phyloP scores from a whole-genome alignment of 768 basidiomycete genomes.

The Suillus weaverae region DNA sequence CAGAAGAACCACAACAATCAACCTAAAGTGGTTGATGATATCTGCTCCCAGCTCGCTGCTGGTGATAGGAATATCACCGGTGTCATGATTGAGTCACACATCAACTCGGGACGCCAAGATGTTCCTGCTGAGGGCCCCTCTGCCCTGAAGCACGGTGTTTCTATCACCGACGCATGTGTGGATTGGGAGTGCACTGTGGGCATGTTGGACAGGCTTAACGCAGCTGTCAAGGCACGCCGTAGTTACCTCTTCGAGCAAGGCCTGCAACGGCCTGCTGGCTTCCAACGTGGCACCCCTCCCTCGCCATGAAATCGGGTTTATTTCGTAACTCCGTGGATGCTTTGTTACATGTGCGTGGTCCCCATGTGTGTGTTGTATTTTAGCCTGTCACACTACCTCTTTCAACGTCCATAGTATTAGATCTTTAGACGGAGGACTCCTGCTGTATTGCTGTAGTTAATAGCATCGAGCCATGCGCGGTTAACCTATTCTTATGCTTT shows the following conservation, averaged over 20 bases:
- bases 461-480: background rate
- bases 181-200: constrained; percentile 77
- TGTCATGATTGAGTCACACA: constrained; percentile 96
- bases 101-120: constrained; percentile 89
- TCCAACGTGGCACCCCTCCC: constrained; percentile 19
- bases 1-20: constrained; percentile 94
- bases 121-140: constrained; percentile 72
- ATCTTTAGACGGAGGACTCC: background rate
- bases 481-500: constrained; percentile 2
- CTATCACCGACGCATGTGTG: constrained; percentile 92
- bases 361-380: background rate
- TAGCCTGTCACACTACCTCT: background rate
- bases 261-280: constrained; percentile 27
- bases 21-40: constrained; percentile 70
- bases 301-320: constrained; percentile 13
- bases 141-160: constrained; percentile 75
- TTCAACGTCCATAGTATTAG: background rate
- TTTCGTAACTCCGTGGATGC: background rate
- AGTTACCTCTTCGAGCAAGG: constrained; percentile 24
- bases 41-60: constrained; percentile 71
- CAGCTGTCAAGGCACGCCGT: constrained; percentile 34
- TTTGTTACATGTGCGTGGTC: background rate
- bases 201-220: constrained; percentile 75
- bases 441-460: background rate
- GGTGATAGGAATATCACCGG: constrained; percentile 80